phyloP scores from a whole-genome alignment of 2,329 filamentous ascomycete genomes.

The Exophiala calicioides region DNA sequence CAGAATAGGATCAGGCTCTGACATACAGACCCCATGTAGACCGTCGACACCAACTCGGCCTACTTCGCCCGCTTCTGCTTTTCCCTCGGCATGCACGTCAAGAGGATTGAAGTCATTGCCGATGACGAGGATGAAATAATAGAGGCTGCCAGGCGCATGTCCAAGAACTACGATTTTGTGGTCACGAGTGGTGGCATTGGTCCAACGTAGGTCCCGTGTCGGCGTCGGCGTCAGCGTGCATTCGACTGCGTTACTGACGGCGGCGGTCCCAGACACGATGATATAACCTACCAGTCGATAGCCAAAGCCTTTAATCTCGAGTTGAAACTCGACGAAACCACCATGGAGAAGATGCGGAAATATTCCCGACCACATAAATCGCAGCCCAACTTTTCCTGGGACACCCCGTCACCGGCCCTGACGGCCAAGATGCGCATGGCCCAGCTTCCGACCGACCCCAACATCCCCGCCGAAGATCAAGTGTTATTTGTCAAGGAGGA shows the following conservation, averaged over 20 bases:
- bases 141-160: constrained; percentile 85
- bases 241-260: constrained; percentile 2
- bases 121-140: constrained; percentile 90
- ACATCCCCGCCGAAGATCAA: constrained; percentile 66
- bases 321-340: constrained; percentile 73
- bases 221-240: not conserved
- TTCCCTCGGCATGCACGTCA: constrained; percentile 66
- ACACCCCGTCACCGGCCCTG: constrained; percentile 73
- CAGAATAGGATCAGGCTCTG: too few relatives aligned
- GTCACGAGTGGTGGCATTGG: constrained; percentile 95
- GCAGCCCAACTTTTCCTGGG: constrained; percentile 79
- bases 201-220: constrained; percentile 68
- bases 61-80: constrained; percentile 69
- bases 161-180: constrained; percentile 85
- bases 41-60: constrained; percentile 66
- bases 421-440: constrained; percentile 90
- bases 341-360: constrained; percentile 79
- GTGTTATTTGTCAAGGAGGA: constrained; percentile 76
- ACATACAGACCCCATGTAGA: too few relatives aligned
- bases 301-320: constrained; percentile 81
- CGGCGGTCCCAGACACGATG: constrained; percentile 72
- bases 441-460: constrained; percentile 74
- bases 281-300: constrained; percentile 95
- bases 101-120: constrained; percentile 87
- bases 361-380: constrained; percentile 72